These are phyloP conservation scores for Plantago coronopus DNA, from an alignment of 305 asterid genomes.

Conservation along the genomic window DNA sequence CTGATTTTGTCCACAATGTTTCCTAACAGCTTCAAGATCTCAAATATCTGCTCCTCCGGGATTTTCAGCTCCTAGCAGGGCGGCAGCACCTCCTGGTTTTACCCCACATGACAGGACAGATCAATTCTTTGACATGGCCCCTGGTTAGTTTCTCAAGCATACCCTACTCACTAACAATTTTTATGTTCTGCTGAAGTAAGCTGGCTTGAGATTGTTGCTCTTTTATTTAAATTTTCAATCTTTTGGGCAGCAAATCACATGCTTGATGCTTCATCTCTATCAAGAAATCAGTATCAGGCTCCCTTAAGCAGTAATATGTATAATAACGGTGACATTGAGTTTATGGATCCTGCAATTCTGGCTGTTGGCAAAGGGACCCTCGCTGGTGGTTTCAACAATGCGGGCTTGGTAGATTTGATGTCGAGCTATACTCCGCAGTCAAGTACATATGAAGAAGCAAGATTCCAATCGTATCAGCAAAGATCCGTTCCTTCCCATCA, in stretches of 20 bases:
- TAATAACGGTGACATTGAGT: constrained; percentile 63
- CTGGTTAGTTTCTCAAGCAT: constrained; percentile 44
- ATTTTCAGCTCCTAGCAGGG: constrained; percentile 64
- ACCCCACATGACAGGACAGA: constrained; percentile 63
- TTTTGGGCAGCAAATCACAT: constrained; percentile 54
- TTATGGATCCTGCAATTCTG: constrained; percentile 92
- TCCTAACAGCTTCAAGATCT: constrained; percentile 67
- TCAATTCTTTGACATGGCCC: constrained; percentile 35
- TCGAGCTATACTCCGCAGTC: constrained; percentile 53
- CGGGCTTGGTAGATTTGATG: constrained; percentile 50
- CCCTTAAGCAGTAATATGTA: constrained; percentile 40
- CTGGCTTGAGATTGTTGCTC: background rate
- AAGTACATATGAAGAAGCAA: constrained; percentile 55
- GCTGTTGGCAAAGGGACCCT: constrained; percentile 91
- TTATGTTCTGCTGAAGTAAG: background rate
- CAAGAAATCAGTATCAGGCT: constrained; percentile 53
- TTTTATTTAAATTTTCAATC: constrained; percentile 9
- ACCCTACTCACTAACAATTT: background rate
- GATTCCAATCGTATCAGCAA: constrained; percentile 59
- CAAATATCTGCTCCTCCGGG: constrained; percentile 96
- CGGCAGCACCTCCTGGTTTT: constrained; percentile 98
- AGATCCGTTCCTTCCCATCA: constrained; percentile 63
- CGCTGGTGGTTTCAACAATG: constrained; percentile 48
- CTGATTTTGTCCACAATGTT: constrained; percentile 18
- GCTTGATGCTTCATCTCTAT: constrained; percentile 44